phyloP scores from a whole-genome alignment of 1,139 yeast species.

The Yamadazyma blattariae region DNA sequence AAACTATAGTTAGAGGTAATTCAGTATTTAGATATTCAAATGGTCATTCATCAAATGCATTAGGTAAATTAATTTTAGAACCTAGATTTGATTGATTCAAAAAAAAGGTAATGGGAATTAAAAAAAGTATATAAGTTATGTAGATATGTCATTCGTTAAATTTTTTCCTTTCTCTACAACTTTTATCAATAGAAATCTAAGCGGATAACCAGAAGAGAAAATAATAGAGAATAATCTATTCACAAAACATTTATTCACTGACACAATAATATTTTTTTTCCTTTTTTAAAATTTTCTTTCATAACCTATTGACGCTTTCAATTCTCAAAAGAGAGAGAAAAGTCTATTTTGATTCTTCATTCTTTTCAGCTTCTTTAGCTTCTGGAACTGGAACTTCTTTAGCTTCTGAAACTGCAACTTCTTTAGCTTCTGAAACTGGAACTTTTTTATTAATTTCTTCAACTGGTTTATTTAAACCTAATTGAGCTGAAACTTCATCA shows the following conservation, averaged over 20 bases:
- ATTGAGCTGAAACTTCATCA: conserved; percentile 1
- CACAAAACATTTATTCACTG: not conserved
- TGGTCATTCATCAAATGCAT: conserved; percentile 56
- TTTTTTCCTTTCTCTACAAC: not conserved
- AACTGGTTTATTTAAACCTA: too few relatives aligned
- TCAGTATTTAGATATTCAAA: conserved; percentile 55
- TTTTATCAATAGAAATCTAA: too few relatives aligned
- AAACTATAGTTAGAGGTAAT: conserved; percentile 75
- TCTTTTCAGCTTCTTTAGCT: not conserved
- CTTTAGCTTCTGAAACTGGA: too few relatives aligned
- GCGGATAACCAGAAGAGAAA: too few relatives aligned
- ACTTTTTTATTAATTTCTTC: too few relatives aligned
- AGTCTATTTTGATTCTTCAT: not conserved
- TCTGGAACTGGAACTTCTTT: too few relatives aligned
- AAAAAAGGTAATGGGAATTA: not conserved
- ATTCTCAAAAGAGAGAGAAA: too few relatives aligned
- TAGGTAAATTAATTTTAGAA: conserved; percentile 61
- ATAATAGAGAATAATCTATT: not conserved
- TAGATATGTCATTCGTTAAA: not conserved
- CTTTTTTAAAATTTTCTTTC: too few relatives aligned
- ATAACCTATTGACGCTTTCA: too few relatives aligned
- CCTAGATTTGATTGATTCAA: conserved; percentile 32
- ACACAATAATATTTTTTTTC: not conserved
- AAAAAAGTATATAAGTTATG: not conserved
- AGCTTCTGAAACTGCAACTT: too few relatives aligned